Evolutionary conservation across 176 grass and related monocot species (phyloP).

Genomic region (Microstegium vimineum): DNA sequence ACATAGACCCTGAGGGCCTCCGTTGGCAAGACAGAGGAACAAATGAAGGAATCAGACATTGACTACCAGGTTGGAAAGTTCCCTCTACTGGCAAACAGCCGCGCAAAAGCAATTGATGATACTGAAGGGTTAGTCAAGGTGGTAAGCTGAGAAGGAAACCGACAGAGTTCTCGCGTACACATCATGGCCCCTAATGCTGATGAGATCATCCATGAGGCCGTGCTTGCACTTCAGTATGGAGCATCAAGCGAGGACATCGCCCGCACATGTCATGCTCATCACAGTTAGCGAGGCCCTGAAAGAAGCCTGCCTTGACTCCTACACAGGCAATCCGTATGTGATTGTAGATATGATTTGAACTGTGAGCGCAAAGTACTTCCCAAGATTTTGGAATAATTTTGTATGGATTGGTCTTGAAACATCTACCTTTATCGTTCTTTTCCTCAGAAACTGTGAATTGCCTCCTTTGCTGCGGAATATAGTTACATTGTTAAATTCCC

Average conservation of each 20-base stretch:
- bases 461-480: conserved; percentile 7
- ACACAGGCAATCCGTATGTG: conserved; percentile 76
- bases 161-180: conserved; percentile 92
- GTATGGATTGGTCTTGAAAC: conserved; percentile 18
- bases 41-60: conserved; percentile 72
- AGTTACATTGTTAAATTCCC: conserved; percentile 6
- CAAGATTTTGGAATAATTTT: conserved; percentile 39
- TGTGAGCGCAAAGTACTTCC: background rate
- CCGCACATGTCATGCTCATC: conserved; percentile 87
- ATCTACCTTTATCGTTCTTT: background rate
- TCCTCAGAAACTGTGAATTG: conserved; percentile 21
- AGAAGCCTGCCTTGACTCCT: conserved; percentile 88
- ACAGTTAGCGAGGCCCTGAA: conserved; percentile 93
- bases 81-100: conserved; percentile 89
- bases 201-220: conserved; percentile 93
- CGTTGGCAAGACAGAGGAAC: conserved; percentile 93
- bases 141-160: conserved; percentile 75
- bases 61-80: conserved; percentile 83
- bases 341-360: background rate
- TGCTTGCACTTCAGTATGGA: conserved; percentile 86
- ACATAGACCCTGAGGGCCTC: conserved; percentile 96
- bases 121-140: conserved; percentile 96
- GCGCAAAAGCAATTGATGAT: conserved; percentile 92
- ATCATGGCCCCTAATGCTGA: conserved; percentile 92
- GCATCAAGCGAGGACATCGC: conserved; percentile 94